Percentiles rank a stretch among this genome's conserved stretches.
Evolutionary conservation across 2,329 filamentous ascomycete species (phyloP).

Genomic region (Aschersonia sp.): DNA sequence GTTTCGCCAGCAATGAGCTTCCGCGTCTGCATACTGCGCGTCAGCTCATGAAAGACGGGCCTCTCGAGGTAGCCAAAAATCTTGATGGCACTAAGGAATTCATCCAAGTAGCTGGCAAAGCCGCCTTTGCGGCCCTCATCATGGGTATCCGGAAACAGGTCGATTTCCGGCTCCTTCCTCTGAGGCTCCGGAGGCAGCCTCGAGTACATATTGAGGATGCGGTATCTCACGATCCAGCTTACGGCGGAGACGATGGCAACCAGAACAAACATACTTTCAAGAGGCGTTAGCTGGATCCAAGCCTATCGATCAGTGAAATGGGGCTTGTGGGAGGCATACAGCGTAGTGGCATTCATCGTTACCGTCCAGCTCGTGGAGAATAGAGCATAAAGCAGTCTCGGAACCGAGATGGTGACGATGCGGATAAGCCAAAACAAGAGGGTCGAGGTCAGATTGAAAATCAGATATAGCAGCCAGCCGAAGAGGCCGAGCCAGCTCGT

Average conservation of each 20-base stretch:
- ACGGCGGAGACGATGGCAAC: constrained; percentile 66
- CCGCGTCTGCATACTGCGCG: constrained; percentile 92
- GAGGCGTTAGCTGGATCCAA: constrained; percentile 6
- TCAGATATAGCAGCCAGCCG: constrained; percentile 36
- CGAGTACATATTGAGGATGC: constrained; percentile 94
- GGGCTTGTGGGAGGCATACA: constrained; percentile 39
- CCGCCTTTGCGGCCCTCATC: constrained; percentile 83
- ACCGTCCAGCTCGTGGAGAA: constrained; percentile 90
- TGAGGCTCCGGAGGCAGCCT: constrained; percentile 87
- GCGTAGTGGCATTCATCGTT: constrained; percentile 95
- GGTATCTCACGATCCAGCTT: constrained; percentile 89
- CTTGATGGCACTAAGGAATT: constrained; percentile 96
- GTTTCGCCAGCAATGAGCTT: constrained; percentile 96
- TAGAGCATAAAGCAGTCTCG: constrained; percentile 75
- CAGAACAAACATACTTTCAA: constrained; percentile 56
- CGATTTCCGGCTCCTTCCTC: constrained; percentile 87
- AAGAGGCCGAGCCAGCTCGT: constrained; percentile 44
- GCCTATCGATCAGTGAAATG: not conserved
- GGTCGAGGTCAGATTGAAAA: constrained; percentile 40
- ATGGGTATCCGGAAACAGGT: constrained; percentile 85
- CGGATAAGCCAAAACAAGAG: constrained; percentile 68
- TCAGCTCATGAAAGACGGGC: constrained; percentile 94
- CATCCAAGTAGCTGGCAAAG: constrained; percentile 89
- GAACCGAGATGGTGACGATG: constrained; percentile 76
- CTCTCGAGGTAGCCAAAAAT: constrained; percentile 96